These are phyloP conservation scores for Bryopsis sp. DNA, from an alignment of 139 green algal species.

Conservation along the genomic window DNA sequence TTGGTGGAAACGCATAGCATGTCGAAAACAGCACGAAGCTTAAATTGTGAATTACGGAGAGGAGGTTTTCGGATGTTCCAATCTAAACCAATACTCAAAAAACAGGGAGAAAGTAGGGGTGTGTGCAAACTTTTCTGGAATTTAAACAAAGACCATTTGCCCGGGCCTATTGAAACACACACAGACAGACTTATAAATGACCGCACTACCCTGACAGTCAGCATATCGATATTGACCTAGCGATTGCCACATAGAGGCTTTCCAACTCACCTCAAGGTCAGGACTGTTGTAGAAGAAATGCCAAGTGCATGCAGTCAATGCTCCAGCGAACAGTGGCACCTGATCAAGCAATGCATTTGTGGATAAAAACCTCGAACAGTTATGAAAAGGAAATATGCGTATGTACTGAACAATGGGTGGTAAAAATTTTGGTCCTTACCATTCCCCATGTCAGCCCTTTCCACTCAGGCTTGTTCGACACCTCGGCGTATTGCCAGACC, in stretches of 20 bases:
- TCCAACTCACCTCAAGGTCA: slow-evolving; percentile 30
- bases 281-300: slow-evolving; percentile 87
- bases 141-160: no score
- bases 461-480: slow-evolving; percentile 55
- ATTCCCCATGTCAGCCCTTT: slow-evolving; percentile 90
- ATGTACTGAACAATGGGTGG: background rate
- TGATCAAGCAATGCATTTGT: slow-evolving; percentile 12
- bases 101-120: no score
- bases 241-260: background rate
- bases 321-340: slow-evolving; percentile 64
- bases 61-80: no score
- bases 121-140: no score
- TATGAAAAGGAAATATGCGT: background rate
- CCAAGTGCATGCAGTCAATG: slow-evolving; percentile 81
- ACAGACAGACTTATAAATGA: background rate
- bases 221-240: no score
- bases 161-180: no score
- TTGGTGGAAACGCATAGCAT: background rate
- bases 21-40: no score
- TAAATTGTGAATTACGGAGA: no score
- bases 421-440: slow-evolving; percentile 22
- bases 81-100: no score
- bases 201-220: background rate
- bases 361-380: background rate
- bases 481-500: slow-evolving; percentile 81